Base-by-base conservation (phyloP, 2,329 filamentous ascomycete species). In the Waltergamsia citrina region DNA sequence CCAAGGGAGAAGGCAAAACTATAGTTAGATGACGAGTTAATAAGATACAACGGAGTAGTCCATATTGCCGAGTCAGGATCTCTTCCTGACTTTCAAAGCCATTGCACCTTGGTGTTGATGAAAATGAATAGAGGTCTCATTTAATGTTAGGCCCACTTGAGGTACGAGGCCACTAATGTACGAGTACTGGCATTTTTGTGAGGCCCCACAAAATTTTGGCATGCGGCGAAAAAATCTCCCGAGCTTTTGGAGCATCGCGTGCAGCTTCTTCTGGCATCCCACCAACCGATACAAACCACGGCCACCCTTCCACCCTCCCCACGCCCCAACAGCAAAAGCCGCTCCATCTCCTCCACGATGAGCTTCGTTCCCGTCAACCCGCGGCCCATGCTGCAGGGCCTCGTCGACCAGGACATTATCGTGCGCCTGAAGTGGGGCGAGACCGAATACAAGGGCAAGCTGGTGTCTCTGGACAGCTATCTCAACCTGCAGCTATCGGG, bases 391-490 rank as follows among this genome's bases (percentile, higher is more conserved):
- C 82, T 98, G 56, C 87, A 95, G 68, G 80, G 80, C 55, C 79
- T 95, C 43, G 83, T 98, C 63, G 84, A 93, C 67, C 84, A 93
- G 59, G 77, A 90, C 52, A 80, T 98, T 53, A 71, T 88, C 43
- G 83, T 98, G 43, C 85, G 88, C 50, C 74, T 98, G 44, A 98
- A 98, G 74, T 98, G 92, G 92, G 87, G 86, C 49, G 81, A 95
- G 62, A 92, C 86, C 39, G 92, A 98, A 61, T 98, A 98, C 74
- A 93, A 90, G 60, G 92, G 92, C 56, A 76, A 77, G 45, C 76
- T 98, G 42, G 84, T 94, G 53, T 90, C 83, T 50, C 85, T 94
- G 53, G 92, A 98, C 66, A 87, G 84, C 54, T 98, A 98, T 69
- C 96, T 98, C 90, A 98, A 98, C 67, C 79, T 98, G 43, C 87